Percentiles rank a stretch among this genome's conserved stretches.
Conservation (phyloP, 2,329 filamentous ascomycete species). For the Tolypocladium amazonense region DNA sequence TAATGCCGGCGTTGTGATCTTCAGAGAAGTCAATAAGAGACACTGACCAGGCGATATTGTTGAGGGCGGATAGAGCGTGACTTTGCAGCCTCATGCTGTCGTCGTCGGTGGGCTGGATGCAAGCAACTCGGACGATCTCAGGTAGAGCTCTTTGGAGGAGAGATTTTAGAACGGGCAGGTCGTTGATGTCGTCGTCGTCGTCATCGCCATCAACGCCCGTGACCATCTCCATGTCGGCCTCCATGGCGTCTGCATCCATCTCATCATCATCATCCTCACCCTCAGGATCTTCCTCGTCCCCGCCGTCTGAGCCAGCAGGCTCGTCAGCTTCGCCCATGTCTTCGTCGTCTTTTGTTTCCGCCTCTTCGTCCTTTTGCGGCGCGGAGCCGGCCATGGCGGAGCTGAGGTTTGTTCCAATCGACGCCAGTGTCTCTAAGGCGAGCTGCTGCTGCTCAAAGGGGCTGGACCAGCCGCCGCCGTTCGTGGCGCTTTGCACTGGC, state of each 20-base stretch:
- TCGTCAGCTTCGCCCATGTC: slow-evolving; percentile 26
- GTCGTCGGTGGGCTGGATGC: slow-evolving; percentile 27
- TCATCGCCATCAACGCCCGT: slow-evolving; percentile 38
- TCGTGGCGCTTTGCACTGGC: slow-evolving; percentile 12
- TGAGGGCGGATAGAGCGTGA: slow-evolving; percentile 49
- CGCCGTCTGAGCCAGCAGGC: slow-evolving; percentile 21
- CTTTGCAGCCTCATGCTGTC: slow-evolving; percentile 34
- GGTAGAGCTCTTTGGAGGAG: slow-evolving; percentile 24
- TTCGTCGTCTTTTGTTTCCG: slow-evolving; percentile 28
- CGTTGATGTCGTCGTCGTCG: slow-evolving; percentile 29
- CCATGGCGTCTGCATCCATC: slow-evolving; percentile 46
- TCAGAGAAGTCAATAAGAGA: slow-evolving; percentile 50
- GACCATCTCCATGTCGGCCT: slow-evolving; percentile 56
- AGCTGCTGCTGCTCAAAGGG: slow-evolving; percentile 38
- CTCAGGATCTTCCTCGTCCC: slow-evolving; percentile 15
- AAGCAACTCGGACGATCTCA: slow-evolving; percentile 36
- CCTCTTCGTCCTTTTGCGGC: slow-evolving; percentile 16
- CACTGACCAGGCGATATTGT: slow-evolving; percentile 58
- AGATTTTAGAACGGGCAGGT: slow-evolving; percentile 41
- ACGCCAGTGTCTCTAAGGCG: slow-evolving; percentile 52
- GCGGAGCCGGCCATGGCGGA: slow-evolving; percentile 30
- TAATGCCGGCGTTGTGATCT: slow-evolving; percentile 39
- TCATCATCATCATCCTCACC: slow-evolving; percentile 37
- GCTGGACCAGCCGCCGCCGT: slow-evolving; percentile 27
- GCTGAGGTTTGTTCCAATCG: slow-evolving; percentile 51